Percentiles rank a stretch among this genome's conserved stretches.
Evolutionary conservation across 2,329 filamentous ascomycete species (phyloP).

Genomic region (Cercospora sp.): DNA sequence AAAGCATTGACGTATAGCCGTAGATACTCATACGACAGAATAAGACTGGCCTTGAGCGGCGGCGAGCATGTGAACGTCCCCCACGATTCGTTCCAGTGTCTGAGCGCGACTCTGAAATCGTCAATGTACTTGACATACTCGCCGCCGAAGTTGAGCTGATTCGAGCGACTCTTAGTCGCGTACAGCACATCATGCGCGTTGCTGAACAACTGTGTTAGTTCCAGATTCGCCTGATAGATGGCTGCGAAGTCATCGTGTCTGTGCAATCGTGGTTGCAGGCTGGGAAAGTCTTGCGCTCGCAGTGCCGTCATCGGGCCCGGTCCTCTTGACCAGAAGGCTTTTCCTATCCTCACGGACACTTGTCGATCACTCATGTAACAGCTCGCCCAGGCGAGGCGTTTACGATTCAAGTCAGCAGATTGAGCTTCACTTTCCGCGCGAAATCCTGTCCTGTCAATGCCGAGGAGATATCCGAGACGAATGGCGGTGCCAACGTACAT

Average conservation of each 20-base stretch:
- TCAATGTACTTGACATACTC: constrained; percentile 42
- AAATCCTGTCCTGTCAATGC: constrained; percentile 39
- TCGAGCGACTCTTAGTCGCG: constrained; percentile 37
- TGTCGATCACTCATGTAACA: constrained; percentile 41
- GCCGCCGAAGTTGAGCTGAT: constrained; percentile 39
- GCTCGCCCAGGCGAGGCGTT: constrained; percentile 39
- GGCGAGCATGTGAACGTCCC: constrained; percentile 46
- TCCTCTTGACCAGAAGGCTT: constrained; percentile 40
- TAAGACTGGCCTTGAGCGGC: constrained; percentile 60
- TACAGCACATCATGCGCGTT: constrained; percentile 41
- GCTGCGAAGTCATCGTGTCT: constrained; percentile 38
- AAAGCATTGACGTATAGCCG: constrained; percentile 68
- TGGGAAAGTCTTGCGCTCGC: constrained; percentile 37
- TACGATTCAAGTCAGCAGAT: constrained; percentile 36
- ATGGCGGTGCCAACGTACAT: constrained; percentile 40
- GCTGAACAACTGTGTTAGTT: constrained; percentile 40
- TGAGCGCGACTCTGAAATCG: constrained; percentile 37
- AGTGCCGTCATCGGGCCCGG: constrained; percentile 39
- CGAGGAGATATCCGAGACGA: constrained; percentile 39
- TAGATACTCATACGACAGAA: constrained; percentile 65
- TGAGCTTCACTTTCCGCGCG: constrained; percentile 33
- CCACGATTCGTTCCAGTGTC: constrained; percentile 40
- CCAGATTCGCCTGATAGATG: constrained; percentile 39
- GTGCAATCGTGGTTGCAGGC: constrained; percentile 31
- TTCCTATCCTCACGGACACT: constrained; percentile 39